Conservation (phyloP, 768 basidiomycete genomes). For the Phaffia tasmanica region DNA sequence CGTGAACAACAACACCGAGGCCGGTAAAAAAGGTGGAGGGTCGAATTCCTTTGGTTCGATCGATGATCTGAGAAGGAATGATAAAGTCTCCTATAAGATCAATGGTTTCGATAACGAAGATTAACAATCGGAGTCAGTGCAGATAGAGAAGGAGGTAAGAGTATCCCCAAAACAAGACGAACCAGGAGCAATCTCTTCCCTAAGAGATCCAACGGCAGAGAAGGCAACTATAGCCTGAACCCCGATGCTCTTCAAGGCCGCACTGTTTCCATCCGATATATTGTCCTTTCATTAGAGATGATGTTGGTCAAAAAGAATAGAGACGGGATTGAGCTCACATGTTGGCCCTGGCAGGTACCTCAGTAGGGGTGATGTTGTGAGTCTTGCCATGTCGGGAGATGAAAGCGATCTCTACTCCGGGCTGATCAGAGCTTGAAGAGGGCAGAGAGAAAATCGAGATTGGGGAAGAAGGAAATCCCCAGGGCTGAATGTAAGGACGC, state of each 20-base stretch:
- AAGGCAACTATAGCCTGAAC: slow-evolving; percentile 83
- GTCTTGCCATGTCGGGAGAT: slow-evolving; percentile 77
- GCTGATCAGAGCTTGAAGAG: slow-evolving; percentile 30
- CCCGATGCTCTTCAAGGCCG: slow-evolving; percentile 84
- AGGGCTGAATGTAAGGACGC: slow-evolving; percentile 51
- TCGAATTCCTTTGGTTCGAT: slow-evolving; percentile 89
- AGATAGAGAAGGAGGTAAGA: slow-evolving; percentile 29
- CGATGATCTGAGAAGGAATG: slow-evolving; percentile 85
- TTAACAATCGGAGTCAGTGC: slow-evolving; percentile 38
- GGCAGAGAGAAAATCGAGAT: slow-evolving; percentile 85
- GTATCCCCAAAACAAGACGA: neutral
- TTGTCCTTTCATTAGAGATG: no score
- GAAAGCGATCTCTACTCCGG: slow-evolving; percentile 70
- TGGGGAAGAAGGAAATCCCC: slow-evolving; percentile 82
- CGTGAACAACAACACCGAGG: slow-evolving; percentile 68
- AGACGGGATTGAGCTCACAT: no score
- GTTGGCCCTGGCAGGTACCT: slow-evolving; percentile 64
- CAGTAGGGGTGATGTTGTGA: slow-evolving; percentile 67
- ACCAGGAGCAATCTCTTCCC: slow-evolving; percentile 61
- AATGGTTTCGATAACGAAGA: no score
- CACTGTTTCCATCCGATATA: slow-evolving; percentile 52
- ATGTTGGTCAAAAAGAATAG: no score
- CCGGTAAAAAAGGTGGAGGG: slow-evolving; percentile 78
- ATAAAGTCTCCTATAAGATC: slow-evolving; percentile 55
- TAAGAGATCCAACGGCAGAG: slow-evolving; percentile 85